Conservation (phyloP, 139 green algal genomes). For the Chlamydomonas urium region DNA sequence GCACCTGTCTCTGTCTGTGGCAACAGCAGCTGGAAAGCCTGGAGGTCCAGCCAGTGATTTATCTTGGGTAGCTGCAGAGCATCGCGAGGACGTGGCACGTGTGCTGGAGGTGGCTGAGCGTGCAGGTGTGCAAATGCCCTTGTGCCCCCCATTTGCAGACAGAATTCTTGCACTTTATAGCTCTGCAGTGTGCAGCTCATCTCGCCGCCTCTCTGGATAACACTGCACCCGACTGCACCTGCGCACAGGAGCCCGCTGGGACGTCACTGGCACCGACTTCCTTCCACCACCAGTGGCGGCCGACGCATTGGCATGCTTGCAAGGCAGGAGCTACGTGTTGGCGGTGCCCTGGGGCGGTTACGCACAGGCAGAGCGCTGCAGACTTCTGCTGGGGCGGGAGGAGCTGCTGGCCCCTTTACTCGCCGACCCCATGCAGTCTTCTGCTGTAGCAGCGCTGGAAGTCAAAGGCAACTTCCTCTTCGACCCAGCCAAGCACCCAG, state of each 20-base stretch:
- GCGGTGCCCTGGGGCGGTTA: slow-evolving; percentile 66
- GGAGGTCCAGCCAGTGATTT: too few species aligned
- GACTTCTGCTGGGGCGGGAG: slow-evolving; percentile 50
- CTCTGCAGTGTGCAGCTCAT: neutral
- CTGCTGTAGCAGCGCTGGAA: slow-evolving; percentile 55
- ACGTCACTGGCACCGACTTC: slow-evolving; percentile 46
- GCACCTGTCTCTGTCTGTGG: too few species aligned
- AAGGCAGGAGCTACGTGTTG: slow-evolving; percentile 10
- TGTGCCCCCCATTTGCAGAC: too few species aligned
- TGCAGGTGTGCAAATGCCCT: slow-evolving; percentile 4
- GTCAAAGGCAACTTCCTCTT: slow-evolving; percentile 60
- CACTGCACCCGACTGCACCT: slow-evolving; percentile 2
- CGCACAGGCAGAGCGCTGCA: slow-evolving; percentile 54
- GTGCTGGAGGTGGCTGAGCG: slow-evolving; percentile 58
- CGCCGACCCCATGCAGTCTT: slow-evolving; percentile 23
- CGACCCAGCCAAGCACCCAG: slow-evolving; percentile 67
- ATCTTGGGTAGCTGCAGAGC: slow-evolving; percentile 29
- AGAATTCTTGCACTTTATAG: too few species aligned
- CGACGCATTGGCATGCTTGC: slow-evolving; percentile 43
- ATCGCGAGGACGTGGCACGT: slow-evolving; percentile 47
- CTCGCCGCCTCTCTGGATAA: neutral
- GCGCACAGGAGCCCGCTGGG: slow-evolving; percentile 11
- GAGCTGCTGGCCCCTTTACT: slow-evolving; percentile 39
- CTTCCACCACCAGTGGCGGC: slow-evolving; percentile 50
- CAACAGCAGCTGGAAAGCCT: too few species aligned